Base-by-base conservation (phyloP, 2,329 filamentous ascomycete genomes). In the Calonectria pseudoturangicola region DNA sequence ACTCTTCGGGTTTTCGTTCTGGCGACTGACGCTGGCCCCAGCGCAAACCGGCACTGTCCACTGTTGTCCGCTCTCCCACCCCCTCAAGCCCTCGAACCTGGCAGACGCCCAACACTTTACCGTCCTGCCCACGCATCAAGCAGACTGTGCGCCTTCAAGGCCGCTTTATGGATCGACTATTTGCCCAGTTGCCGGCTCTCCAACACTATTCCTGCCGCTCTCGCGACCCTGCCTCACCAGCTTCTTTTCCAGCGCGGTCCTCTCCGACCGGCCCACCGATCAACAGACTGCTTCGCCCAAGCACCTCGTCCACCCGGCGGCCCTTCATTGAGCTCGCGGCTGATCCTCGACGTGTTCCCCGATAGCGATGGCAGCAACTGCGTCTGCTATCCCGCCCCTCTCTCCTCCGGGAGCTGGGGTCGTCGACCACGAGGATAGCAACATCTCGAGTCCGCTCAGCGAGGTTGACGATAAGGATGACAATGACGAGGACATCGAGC, bases 391-490 rank as follows among this genome's bases (percentile, higher is more conserved):
- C 78, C 84, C 86, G 78, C 87, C 87, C 76, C 86, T 87, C 79
- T 86, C 88, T 73, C 87, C 89, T 39, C 69, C 79, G 33, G 77
- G 76, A 66, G 71, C 76, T 74, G 81, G 79, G 75, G 81, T 73
- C 70, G 85, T 85, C 75, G 89, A 90, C 79, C 86, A 87, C 74
- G 89, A 90, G 78, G 92, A 92, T 79, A 94, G 93, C 82, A 92
- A 92, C 82, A 89, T 94, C 66, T 98, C 96, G 47, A 98, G 96
- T 84, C 97, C 95, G 80, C 89, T 98, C 79, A 98, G 95, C 86
- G 96, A 98, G 79, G 94, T 98, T 70, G 95, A 96, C 81, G 94
- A 98, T 80, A 91, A 91, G 80, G 92, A 94, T 74, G 89, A 88
- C 51, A 93, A 94, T 65, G 92, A 94, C 75, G 93, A 93, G 63